A percentile compares a stretch with the other conserved stretches of the same genome.
Conservation (phyloP, 768 basidiomycete species). For the Megacollybia marginata region DNA sequence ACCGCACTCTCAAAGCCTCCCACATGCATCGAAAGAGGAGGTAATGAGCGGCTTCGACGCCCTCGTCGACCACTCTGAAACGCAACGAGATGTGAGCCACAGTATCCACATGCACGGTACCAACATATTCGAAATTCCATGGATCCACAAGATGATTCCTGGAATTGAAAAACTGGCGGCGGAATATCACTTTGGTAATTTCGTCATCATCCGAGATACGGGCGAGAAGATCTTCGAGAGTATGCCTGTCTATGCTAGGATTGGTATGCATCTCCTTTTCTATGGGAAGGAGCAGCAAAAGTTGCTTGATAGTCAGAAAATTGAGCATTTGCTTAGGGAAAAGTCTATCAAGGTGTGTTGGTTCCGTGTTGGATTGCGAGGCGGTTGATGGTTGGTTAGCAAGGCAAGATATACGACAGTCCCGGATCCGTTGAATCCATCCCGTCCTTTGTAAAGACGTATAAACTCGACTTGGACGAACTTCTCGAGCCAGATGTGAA, state of each 20-base stretch:
- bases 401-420: slow-evolving; percentile 51
- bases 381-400: slow-evolving; percentile 19
- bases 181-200: slow-evolving; percentile 54
- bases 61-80: slow-evolving; percentile 29
- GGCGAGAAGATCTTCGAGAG: slow-evolving; percentile 54
- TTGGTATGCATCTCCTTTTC: slow-evolving; percentile 76
- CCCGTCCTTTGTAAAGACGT: slow-evolving; percentile 48
- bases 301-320: slow-evolving; percentile 36
- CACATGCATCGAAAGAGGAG: slow-evolving; percentile 24
- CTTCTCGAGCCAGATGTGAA: slow-evolving; percentile 55
- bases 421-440: slow-evolving; percentile 45
- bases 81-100: slow-evolving; percentile 6
- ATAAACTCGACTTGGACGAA: slow-evolving; percentile 48
- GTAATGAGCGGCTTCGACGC: slow-evolving; percentile 24
- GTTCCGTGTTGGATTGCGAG: too few relatives aligned
- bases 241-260: slow-evolving; percentile 64
- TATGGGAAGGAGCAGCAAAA: slow-evolving; percentile 44
- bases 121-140: slow-evolving; percentile 20
- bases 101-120: slow-evolving; percentile 21
- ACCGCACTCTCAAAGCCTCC: slow-evolving; percentile 20
- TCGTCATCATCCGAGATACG: slow-evolving; percentile 29
- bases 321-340: slow-evolving; percentile 45
- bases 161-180: slow-evolving; percentile 47
- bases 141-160: slow-evolving; percentile 43
- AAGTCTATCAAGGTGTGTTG: slow-evolving; percentile 45